A percentile compares a stretch with the other conserved stretches of the same genome.
phyloP scores from a whole-genome alignment of 345 rosid species.

The Mangifera indica region DNA sequence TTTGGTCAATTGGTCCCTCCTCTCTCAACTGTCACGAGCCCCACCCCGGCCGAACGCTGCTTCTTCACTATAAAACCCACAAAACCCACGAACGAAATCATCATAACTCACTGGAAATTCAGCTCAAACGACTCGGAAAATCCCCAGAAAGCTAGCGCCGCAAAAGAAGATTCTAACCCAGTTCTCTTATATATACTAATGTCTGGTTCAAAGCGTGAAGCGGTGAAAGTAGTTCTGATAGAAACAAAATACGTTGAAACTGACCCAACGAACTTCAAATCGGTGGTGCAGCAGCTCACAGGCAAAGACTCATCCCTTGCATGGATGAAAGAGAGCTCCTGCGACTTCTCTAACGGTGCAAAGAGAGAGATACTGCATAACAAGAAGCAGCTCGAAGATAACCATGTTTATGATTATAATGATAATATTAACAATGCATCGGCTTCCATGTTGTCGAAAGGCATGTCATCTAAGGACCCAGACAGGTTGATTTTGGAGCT shows the following conservation, averaged over 20 bases:
- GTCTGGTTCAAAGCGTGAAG: conserved; percentile 13
- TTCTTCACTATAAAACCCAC: neutral
- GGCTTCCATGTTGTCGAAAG: conserved; percentile 22
- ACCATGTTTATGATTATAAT: neutral
- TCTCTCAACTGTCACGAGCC: neutral
- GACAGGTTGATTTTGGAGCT: conserved; percentile 34
- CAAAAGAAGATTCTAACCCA: neutral
- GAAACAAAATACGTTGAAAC: conserved; percentile 56
- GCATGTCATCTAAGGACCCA: conserved; percentile 31
- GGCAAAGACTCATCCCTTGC: conserved; percentile 55
- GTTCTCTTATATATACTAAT: neutral
- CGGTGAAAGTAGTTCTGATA: conserved; percentile 49
- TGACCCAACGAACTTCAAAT: conserved; percentile 54
- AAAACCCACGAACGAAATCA: neutral
- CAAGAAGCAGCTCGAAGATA: neutral
- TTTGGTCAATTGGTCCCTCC: neutral
- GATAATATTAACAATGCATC: too few relatives aligned
- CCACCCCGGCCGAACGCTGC: neutral
- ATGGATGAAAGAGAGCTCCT: conserved; percentile 29
- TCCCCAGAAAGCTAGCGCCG: too few relatives aligned
- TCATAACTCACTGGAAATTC: neutral
- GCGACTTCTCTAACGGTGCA: conserved; percentile 2
- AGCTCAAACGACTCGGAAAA: too few relatives aligned
- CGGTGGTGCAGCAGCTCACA: conserved; percentile 66
- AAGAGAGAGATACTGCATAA: conserved; percentile 3